Base-by-base conservation (phyloP, 352 stramenopile species). In the Pythium scleroteichum region DNA sequence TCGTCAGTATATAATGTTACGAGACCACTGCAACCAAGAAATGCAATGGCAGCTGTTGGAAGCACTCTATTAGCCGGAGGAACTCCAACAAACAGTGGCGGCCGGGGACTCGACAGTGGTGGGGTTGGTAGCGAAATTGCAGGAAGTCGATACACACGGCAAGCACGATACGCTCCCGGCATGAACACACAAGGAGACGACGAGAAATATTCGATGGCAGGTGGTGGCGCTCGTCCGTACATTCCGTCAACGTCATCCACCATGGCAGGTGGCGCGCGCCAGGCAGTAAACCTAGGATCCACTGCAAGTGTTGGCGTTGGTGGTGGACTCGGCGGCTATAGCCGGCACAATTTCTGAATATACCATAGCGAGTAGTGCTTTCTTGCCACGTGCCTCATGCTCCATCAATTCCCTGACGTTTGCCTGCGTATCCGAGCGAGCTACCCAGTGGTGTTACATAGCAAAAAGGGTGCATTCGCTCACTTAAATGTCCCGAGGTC, bases 281-380 rank as follows among this genome's bases (percentile, higher is more conserved):
- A 24, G 26, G 58, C 46, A 35, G 52, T 45, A 57, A 27, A 68
- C 41, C 12, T 64, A 59, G 40, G 53, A 59, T 47, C 76, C 14
- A 86, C 78, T 39, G 71, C 78, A 56, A 78, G 74, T 32, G 74
- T 88, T 4, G 78, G 79, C 14, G 69, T 74, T n/a, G 42, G 68
- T n/a, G 72, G 73, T 13, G 68, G 72, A 1, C 48, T 87, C 4
- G 77, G 76, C 20, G 76, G 76, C 51, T 92, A 88, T 69, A 90
- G 82, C 65, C 74, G 79, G 72, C 82, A 92, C 78, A 92, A 92
- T 59, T 90, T 80, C 71, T 88, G 73, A 65, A 65, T 64, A 69
- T 38, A 59, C 39, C 44, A 49, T 44, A 44, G 38, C 38, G 38
- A 44, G 38, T 44, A 44, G 38, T 44, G 6, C 10, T 35, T 10